Base-by-base conservation (phyloP, 2,329 filamentous ascomycete species). In the Penicillium sp. region DNA sequence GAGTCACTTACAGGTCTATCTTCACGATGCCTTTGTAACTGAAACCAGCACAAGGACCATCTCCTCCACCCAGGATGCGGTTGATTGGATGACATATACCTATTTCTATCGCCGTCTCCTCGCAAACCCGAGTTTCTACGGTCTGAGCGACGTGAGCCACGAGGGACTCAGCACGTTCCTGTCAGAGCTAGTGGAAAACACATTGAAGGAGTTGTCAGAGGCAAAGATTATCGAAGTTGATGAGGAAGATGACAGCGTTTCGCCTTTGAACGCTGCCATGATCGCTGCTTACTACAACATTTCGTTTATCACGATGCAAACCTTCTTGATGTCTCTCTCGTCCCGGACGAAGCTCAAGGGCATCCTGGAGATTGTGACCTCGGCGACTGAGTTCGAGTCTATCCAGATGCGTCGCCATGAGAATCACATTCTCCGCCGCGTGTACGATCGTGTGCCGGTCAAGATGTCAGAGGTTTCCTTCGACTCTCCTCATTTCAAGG, bases 241-340 rank as follows among this genome's bases (percentile, higher is more conserved):
- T 62, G 92, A 96, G 69, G 91, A 95, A 47, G 93, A 97, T 69
- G 93, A 96, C 66, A 87, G 87, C 1, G 88, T 97, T 42, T 84
- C 89, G 17, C 92, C 94, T 14, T 84, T 96, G 67, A 97, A 99
- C 73, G 89, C 93, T 2, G 94, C 94, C 63, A 97, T 97, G 90
- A 97, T 99, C 69, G 91, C 90, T 10, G 91, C 94, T 1, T 97
- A 99, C 81, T 99, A 99, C 82, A 97, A 97, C 75, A 96, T 99
- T 69, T 97, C 93, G 6, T 97, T 97, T 77, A 90, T 96, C 73
- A 99, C 94, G 3, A 99, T 99, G 92, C 93, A 99, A 77, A 99
- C 94, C 0, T 93, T 99, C 81, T 80, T 99, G 49, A 81, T 99
- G 53, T 99, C 94, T 14, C 82, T 99, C 44, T 92, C 86, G 53